A percentile compares a stretch with the other conserved stretches of the same genome.
Conservation (phyloP, 768 basidiomycete species). For the Suillus weaverae region DNA sequence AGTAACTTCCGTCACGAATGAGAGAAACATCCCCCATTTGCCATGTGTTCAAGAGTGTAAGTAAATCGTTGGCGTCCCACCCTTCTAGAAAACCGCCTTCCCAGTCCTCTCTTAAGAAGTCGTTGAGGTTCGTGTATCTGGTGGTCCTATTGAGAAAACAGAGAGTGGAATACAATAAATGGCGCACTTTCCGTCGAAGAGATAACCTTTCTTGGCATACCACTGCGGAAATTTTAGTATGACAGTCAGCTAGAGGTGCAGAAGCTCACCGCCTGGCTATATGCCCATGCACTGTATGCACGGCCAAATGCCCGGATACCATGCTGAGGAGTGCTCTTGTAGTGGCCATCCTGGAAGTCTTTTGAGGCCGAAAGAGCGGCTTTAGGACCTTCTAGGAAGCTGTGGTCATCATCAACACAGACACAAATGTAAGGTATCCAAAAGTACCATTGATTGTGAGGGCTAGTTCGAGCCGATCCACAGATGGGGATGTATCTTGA, state of each 20-base stretch:
- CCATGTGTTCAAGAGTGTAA: conserved; percentile 52
- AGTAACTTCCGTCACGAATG: conserved; percentile 43
- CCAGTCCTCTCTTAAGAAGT: conserved; percentile 54
- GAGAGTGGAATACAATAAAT: not conserved
- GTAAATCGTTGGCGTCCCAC: conserved; percentile 59
- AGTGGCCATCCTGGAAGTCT: conserved; percentile 56
- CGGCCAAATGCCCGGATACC: conserved; percentile 58
- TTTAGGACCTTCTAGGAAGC: conserved; percentile 63
- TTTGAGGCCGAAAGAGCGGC: conserved; percentile 51
- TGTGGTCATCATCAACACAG: conserved; percentile 19
- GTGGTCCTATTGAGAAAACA: not conserved
- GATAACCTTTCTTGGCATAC: conserved; percentile 50
- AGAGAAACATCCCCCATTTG: conserved; percentile 47
- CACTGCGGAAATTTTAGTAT: conserved; percentile 37
- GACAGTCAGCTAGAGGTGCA: not conserved
- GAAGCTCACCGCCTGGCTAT: conserved; percentile 49
- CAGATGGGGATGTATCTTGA: conserved; percentile 53
- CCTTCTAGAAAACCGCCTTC: conserved; percentile 42
- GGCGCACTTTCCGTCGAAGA: conserved; percentile 41
- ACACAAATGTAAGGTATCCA: not conserved
- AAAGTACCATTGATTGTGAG: conserved; percentile 53
- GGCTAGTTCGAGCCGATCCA: conserved; percentile 55
- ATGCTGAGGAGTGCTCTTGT: conserved; percentile 44
- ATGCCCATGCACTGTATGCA: conserved; percentile 59
- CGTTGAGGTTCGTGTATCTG: conserved; percentile 47